phyloP scores from a whole-genome alignment of 352 stramenopile genomes.

The Ophiocytium majus region DNA sequence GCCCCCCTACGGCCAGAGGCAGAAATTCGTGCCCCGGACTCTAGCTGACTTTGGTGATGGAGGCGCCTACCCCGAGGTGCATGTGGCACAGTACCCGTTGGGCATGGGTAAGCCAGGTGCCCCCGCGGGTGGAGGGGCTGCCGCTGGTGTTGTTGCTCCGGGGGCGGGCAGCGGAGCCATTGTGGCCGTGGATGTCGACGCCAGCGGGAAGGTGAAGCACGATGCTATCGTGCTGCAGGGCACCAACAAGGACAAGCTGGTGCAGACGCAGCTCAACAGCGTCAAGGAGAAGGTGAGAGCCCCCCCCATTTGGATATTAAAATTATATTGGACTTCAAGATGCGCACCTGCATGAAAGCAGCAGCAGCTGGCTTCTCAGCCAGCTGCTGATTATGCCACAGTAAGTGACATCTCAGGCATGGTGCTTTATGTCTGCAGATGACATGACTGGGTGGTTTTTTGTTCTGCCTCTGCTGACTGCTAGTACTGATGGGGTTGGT shows the following conservation, averaged over 20 bases:
- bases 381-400: too few species aligned
- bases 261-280: slow-evolving; percentile 88
- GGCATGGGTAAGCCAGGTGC: slow-evolving; percentile 70
- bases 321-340: slow-evolving; percentile 18
- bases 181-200: slow-evolving; percentile 87
- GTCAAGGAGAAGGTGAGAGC: slow-evolving; percentile 64
- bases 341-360: too few species aligned
- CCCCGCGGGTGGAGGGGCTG: background rate
- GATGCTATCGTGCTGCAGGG: slow-evolving; percentile 95
- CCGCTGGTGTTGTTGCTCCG: background rate
- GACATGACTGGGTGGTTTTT: too few species aligned
- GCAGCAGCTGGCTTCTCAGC: too few species aligned
- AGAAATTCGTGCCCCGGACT: slow-evolving; percentile 59
- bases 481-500: too few species aligned
- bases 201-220: slow-evolving; percentile 82
- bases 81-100: slow-evolving; percentile 91
- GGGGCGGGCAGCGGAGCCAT: slow-evolving; percentile 65
- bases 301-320: slow-evolving; percentile 54
- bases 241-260: slow-evolving; percentile 84
- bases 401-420: too few species aligned
- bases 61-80: slow-evolving; percentile 96
- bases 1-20: slow-evolving; percentile 56
- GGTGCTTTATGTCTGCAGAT: too few species aligned
- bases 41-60: slow-evolving; percentile 91
- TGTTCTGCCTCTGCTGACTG: too few species aligned